Evolutionary conservation across 345 rosid species (phyloP).

Genomic region (Eucalyptus rudis): DNA sequence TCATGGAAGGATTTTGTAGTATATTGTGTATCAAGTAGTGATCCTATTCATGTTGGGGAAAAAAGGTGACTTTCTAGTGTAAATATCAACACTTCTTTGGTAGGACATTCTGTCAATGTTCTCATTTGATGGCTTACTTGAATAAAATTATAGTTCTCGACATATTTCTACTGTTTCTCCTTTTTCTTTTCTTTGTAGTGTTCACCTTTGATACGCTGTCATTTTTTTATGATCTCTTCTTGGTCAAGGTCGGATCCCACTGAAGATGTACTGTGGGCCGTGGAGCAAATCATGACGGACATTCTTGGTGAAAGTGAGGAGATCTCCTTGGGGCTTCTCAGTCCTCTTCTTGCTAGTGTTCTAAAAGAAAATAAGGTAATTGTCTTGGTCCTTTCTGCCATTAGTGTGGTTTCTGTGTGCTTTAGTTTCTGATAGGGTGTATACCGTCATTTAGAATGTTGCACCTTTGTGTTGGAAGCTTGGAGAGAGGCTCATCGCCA

Average conservation of each 20-base stretch:
- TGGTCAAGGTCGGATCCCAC: conserved; percentile 40
- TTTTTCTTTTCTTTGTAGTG: not conserved
- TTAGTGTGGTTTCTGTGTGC: not conserved
- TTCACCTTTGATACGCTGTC: not conserved
- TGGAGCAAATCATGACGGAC: conserved; percentile 69
- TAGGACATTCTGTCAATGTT: not conserved
- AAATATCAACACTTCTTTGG: not conserved
- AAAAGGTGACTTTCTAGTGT: not conserved
- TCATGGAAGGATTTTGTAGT: not conserved
- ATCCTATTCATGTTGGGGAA: not conserved
- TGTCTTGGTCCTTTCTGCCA: not conserved
- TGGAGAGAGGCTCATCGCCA: conserved; percentile 43
- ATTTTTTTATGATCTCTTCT: not conserved
- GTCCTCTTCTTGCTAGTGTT: conserved; percentile 45
- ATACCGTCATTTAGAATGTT: conserved; percentile 15
- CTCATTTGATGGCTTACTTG: not conserved
- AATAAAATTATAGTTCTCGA: not conserved
- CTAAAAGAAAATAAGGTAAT: conserved; percentile 54
- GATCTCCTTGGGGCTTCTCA: conserved; percentile 36
- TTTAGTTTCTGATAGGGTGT: not conserved
- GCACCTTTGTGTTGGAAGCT: conserved; percentile 41
- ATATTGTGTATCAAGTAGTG: not conserved
- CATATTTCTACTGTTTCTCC: not conserved
- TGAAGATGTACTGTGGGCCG: conserved; percentile 27
- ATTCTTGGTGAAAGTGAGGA: conserved; percentile 58